These are phyloP conservation scores for Colletotrichum sp. DNA, from an alignment of 2,329 filamentous ascomycete genomes.

Conservation along the genomic window DNA sequence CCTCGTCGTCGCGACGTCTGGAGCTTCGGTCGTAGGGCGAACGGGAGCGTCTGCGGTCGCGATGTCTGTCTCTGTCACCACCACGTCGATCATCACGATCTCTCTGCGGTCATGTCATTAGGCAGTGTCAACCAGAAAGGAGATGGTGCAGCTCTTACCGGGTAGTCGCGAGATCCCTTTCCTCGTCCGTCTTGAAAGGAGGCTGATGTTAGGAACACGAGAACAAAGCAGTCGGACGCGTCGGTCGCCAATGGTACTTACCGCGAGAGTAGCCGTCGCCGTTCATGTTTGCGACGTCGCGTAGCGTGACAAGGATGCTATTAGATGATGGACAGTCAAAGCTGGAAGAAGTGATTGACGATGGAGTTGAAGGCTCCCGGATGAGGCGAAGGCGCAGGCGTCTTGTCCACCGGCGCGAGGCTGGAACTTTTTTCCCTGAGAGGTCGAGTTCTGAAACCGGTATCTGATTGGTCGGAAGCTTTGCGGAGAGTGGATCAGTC, in stretches of 20 bases:
- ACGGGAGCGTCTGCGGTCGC: conserved; percentile 79
- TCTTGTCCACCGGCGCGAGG: conserved; percentile 16
- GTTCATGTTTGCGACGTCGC: conserved; percentile 20
- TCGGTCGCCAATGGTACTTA: not conserved
- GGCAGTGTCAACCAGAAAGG: not conserved
- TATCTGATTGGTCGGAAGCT: conserved; percentile 1
- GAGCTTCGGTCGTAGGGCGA: conserved; percentile 77
- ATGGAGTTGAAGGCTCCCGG: conserved; percentile 10
- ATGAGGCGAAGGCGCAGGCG: conserved; percentile 11
- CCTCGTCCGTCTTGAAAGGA: conserved; percentile 18
- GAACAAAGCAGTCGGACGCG: not conserved
- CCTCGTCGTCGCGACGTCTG: conserved; percentile 75
- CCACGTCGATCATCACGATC: conserved; percentile 38
- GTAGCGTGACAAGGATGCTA: conserved; percentile 3
- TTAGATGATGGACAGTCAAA: conserved; percentile 3
- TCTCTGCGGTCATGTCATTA: conserved; percentile 21
- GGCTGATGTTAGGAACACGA: conserved; percentile 4
- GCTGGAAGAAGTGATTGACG: not conserved
- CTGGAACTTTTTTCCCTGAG: conserved; percentile 22
- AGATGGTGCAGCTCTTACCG: conserved; percentile 1
- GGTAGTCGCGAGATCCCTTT: conserved; percentile 23
- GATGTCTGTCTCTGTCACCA: conserved; percentile 43
- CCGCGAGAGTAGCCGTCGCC: conserved; percentile 24
- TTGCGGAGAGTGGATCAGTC: not conserved
- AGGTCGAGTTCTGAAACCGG: conserved; percentile 16